These are phyloP conservation scores for Dactylonectria macrodidyma DNA, from an alignment of 2,329 filamentous ascomycete genomes.

Conservation along the genomic window DNA sequence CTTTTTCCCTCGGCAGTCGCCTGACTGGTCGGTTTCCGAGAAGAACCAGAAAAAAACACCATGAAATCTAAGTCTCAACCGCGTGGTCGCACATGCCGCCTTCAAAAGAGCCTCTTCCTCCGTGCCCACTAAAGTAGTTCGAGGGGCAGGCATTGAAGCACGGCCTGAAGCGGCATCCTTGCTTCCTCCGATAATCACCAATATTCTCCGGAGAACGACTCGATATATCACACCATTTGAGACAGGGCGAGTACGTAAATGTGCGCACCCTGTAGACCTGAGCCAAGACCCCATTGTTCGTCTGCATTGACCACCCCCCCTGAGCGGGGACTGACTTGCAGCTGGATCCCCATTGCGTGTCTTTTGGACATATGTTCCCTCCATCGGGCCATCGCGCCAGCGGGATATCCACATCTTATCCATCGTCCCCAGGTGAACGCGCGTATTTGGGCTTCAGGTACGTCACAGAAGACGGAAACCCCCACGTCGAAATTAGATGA, in stretches of 20 bases:
- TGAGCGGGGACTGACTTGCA: background rate
- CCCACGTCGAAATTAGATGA: constrained; percentile 11
- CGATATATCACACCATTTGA: background rate
- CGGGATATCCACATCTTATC: background rate
- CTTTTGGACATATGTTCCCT: background rate
- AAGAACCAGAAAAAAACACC: background rate
- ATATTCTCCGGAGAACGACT: background rate
- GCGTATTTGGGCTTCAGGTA: constrained; percentile 1
- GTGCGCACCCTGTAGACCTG: background rate
- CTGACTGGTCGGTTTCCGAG: background rate
- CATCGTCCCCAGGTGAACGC: background rate
- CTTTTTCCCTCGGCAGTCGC: background rate
- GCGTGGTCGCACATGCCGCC: background rate
- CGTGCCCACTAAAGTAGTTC: background rate
- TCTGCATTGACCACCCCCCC: constrained; percentile 1
- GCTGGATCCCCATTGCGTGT: constrained; percentile 8
- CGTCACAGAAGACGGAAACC: background rate
- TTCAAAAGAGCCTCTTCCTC: background rate
- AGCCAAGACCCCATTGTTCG: background rate
- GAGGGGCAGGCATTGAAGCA: background rate
- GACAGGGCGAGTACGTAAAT: background rate
- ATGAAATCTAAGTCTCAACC: background rate
- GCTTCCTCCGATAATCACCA: background rate
- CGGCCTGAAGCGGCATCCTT: background rate
- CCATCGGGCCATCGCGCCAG: background rate